phyloP scores from a whole-genome alignment of 2,329 filamentous ascomycete genomes.

The Pseudocercospora eumusae region DNA sequence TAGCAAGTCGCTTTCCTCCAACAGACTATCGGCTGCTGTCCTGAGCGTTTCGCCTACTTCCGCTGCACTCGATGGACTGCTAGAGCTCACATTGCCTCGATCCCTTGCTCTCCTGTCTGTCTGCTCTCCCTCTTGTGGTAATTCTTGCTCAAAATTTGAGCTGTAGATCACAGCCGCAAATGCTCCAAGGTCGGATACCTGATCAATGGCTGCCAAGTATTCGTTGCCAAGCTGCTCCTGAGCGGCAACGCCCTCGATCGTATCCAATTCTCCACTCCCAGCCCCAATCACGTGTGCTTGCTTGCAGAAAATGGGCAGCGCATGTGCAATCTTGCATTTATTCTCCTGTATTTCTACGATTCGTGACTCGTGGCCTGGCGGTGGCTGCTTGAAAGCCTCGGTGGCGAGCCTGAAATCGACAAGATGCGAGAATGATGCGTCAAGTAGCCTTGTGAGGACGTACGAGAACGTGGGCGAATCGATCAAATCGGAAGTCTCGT shows the following conservation, averaged over 20 bases:
- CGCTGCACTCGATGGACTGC: constrained; percentile 22
- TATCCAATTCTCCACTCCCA: constrained; percentile 65
- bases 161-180: constrained; percentile 87
- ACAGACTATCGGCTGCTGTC: constrained; percentile 21
- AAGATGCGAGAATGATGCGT: constrained; percentile 81
- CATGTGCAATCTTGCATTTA: constrained; percentile 78
- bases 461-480: constrained; percentile 89
- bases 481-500: constrained; percentile 93
- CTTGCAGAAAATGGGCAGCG: constrained; percentile 83
- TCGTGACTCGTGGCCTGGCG: constrained; percentile 54
- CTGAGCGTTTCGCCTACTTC: constrained; percentile 21
- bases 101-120: constrained; percentile 1
- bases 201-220: constrained; percentile 67
- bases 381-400: constrained; percentile 68
- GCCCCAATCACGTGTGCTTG: constrained; percentile 89
- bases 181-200: constrained; percentile 73
- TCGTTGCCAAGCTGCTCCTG: constrained; percentile 47
- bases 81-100: constrained; percentile 15
- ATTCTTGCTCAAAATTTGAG: constrained; percentile 68
- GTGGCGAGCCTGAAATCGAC: constrained; percentile 78
- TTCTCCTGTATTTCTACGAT: constrained; percentile 51
- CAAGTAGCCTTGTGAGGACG: constrained; percentile 81
- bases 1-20: constrained; percentile 27
- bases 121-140: constrained; percentile 37
- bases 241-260: constrained; percentile 34